These are phyloP conservation scores for Polyporus tsugae DNA, from an alignment of 1,284 basidiomycete species.

Conservation along the genomic window DNA sequence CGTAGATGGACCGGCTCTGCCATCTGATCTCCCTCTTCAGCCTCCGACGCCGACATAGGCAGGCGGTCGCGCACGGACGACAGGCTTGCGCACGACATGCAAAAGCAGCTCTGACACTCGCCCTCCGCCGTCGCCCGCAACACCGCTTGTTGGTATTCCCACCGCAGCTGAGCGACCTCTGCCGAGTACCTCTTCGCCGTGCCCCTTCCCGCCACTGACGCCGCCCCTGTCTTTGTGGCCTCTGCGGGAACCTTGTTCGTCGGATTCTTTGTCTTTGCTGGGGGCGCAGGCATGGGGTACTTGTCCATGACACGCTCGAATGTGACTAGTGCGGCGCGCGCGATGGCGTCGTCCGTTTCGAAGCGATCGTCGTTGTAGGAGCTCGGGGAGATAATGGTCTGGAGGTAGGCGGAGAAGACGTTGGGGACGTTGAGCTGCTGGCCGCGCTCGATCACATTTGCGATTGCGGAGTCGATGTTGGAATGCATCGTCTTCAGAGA, in stretches of 20 bases:
- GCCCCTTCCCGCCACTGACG: background rate
- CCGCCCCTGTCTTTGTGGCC: background rate
- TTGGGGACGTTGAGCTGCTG: conserved; percentile 30
- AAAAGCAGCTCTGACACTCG: conserved; percentile 20
- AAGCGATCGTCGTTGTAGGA: conserved; percentile 14
- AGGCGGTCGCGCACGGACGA: conserved; percentile 14
- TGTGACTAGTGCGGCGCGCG: conserved; percentile 22
- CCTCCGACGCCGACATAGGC: conserved; percentile 18
- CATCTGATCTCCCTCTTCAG: conserved; percentile 12
- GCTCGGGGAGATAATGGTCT: conserved; percentile 14
- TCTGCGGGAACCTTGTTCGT: background rate
- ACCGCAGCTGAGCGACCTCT: conserved; percentile 30
- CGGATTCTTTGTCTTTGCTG: conserved; percentile 5
- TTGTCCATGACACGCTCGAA: conserved; percentile 36
- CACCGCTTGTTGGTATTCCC: conserved; percentile 27
- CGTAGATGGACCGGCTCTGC: conserved; percentile 15
- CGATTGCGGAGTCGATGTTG: conserved; percentile 32
- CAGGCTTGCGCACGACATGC: conserved; percentile 26
- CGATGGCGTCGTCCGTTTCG: conserved; percentile 17
- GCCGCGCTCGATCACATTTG: conserved; percentile 26
- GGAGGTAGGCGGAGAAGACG: conserved; percentile 32
- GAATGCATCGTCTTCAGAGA: conserved; percentile 16
- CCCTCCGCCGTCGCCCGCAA: conserved; percentile 17
- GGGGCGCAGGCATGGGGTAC: conserved; percentile 24
- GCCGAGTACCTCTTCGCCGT: conserved; percentile 22